These are phyloP conservation scores for Lactarius indigo DNA, from an alignment of 768 basidiomycete genomes.

Conservation along the genomic window DNA sequence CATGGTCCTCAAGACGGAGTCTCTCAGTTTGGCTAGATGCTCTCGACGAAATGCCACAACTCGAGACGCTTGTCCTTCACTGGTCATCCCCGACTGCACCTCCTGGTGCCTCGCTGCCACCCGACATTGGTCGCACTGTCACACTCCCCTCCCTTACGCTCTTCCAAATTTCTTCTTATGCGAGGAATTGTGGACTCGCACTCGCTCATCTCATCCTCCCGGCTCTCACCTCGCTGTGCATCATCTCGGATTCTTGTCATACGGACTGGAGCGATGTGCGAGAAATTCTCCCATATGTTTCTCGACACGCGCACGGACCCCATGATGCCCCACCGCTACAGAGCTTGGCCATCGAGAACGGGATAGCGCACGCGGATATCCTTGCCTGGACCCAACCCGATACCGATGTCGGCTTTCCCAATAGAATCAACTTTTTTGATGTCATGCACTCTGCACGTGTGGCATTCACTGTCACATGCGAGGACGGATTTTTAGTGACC, in stretches of 20 bases:
- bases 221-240: neutral
- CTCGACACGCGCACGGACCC: neutral
- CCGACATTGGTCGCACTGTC: neutral
- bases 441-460: neutral
- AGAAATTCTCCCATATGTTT: neutral
- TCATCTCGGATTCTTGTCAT: neutral
- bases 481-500: neutral
- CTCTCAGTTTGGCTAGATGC: neutral
- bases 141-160: slow-evolving; percentile 1
- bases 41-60: neutral
- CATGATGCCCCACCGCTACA: slow-evolving; percentile 10
- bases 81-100: neutral
- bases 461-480: neutral
- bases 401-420: neutral
- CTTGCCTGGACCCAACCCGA: slow-evolving; percentile 4
- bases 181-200: neutral
- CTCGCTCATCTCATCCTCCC: slow-evolving; percentile 16
- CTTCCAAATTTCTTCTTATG: neutral
- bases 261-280: neutral
- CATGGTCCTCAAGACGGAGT: neutral
- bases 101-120: neutral
- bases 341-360: neutral
- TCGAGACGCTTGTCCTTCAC: neutral
- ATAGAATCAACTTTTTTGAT: no score
- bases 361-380: neutral